Base-by-base conservation (phyloP, 441 rosid species). In the Rhodomyrtus psidioides region DNA sequence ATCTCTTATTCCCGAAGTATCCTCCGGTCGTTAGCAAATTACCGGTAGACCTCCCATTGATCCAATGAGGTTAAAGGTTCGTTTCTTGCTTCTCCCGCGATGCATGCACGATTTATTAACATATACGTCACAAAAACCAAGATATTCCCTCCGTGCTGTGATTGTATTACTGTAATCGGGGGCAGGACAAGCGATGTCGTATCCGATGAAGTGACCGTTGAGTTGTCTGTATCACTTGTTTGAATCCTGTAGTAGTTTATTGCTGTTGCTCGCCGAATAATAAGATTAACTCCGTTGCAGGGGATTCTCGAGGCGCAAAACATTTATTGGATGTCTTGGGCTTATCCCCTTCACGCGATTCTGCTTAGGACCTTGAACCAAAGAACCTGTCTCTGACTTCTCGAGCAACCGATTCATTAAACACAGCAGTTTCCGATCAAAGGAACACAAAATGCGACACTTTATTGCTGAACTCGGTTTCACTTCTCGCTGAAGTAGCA, bases 131-230 rank as follows among this genome's bases (percentile, higher is more conserved):
- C 26, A 19, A 65, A 6, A 10, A 34, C 79, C 49, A 10, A 65
- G 46, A 65, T 34, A 34, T 65, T 65, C 79, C 26, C 26, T 21
- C 49, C 49, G 14, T 10, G 49, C 49, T 34, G 79, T 21, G 79
- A 65, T 65, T 65, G 8, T 42, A 34, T 19, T 34, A 34, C 6
- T 34, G 49, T 65, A 65, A 65, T 34, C 24, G 7, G 15, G 15
- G 15, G 15, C 75, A 19, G 46, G 76, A 65, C 76, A 34, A 65
- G 76, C 57, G 53, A 58, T 12, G 83, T 82, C 81, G 65, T 83
- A 62, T 87, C 79, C 59, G 44, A 42, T 27, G 85, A 88, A 49
- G 89, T 87, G 90, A 86, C 90, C 89, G 90, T 89, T 91, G 15
- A 51, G 53, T 51, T 51, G 53, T 8, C 53, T 12, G 53, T 12